Evolutionary conservation across 1,284 basidiomycete genomes (phyloP), one percentile per base, ranked within the genome.

Genomic region (Ustilago xerochloae): DNA sequence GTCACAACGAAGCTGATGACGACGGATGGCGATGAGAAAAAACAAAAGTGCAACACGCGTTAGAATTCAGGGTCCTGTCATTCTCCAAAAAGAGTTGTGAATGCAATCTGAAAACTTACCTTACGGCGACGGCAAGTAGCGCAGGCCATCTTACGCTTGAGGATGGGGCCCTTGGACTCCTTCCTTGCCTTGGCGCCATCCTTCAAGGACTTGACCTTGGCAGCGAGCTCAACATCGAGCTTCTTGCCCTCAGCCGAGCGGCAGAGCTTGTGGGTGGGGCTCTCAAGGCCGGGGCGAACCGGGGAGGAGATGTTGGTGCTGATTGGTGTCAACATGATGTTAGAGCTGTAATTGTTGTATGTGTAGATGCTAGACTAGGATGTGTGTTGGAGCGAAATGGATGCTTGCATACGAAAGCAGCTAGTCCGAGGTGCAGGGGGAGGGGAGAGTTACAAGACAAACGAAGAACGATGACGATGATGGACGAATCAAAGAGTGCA

Each of bases 91-190:
- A 22, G 9, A 8, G 26, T 28, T 46, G 7, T 26, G 3, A 20
- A 4, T 20, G 36, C 12, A 22, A 24, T 29, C 32, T 32, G 26
- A 15, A 41, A 46, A 43, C 65, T 64, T 57, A 74, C 71, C 59
- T 74, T 74, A 48, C 71, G 71, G 20, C 71, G 65, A 46, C 71
- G 65, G 59, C 71, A 74, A 43, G 71, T 74, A 36, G 71, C 71
- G 43, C 71, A 74, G 38, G 71, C 71, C 71, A 74, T 74, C 62
- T 74, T 74, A 20, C 71, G 65, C 62, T 74, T 74, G 30, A 74
- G 71, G 50, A 74, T 74, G 24, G 71, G 65, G 28, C 71, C 71
- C 50, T 74, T 74, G 53, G 71, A 68, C 52, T 74, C 71, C 33
- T 74, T 74, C 36, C 58, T 68, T 1, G 71, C 62, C 55, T 74